A percentile compares a stretch with the other conserved stretches of the same genome.
Conservation (phyloP, 768 basidiomycete species). For the Leccinum pellstonianum region DNA sequence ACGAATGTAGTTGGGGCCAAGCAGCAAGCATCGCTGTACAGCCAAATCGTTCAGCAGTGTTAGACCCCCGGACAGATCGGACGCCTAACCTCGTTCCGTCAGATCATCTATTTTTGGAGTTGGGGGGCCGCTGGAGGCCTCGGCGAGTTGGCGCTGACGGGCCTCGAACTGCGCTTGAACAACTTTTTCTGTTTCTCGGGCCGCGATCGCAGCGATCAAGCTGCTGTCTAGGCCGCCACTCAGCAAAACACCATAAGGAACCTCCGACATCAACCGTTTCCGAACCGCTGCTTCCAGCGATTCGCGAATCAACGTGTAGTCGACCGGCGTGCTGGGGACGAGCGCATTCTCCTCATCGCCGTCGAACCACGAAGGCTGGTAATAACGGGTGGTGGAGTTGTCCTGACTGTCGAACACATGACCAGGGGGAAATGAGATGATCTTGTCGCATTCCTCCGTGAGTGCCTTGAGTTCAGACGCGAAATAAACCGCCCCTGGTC, state of each 20-base stretch:
- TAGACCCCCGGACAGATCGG: not conserved
- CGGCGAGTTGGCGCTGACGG: slow-evolving; percentile 59
- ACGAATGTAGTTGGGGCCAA: slow-evolving; percentile 97
- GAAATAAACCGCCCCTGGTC: slow-evolving; percentile 85
- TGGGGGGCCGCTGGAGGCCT: slow-evolving; percentile 53
- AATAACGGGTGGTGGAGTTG: slow-evolving; percentile 78
- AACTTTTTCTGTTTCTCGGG: slow-evolving; percentile 92
- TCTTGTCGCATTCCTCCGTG: slow-evolving; percentile 87
- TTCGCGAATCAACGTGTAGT: slow-evolving; percentile 72
- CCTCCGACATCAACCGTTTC: slow-evolving; percentile 97
- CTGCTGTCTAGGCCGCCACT: slow-evolving; percentile 96
- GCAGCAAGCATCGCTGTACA: slow-evolving; percentile 65
- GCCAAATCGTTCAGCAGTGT: slow-evolving; percentile 5
- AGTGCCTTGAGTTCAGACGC: slow-evolving; percentile 95
- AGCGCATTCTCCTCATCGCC: slow-evolving; percentile 69
- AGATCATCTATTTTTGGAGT: slow-evolving; percentile 48
- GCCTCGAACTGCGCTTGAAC: slow-evolving; percentile 73
- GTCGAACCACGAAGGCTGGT: slow-evolving; percentile 84
- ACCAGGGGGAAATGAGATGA: slow-evolving; percentile 95
- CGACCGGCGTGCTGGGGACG: slow-evolving; percentile 54
- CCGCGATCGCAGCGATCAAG: slow-evolving; percentile 92
- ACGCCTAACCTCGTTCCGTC: slow-evolving; percentile 53
- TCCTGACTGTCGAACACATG: slow-evolving; percentile 92
- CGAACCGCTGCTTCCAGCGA: slow-evolving; percentile 88
- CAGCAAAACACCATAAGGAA: slow-evolving; percentile 95